Evolutionary conservation across 2,329 filamentous ascomycete species (phyloP), one percentile per base, ranked within the genome.

Genomic region (Cordyceps militaris): DNA sequence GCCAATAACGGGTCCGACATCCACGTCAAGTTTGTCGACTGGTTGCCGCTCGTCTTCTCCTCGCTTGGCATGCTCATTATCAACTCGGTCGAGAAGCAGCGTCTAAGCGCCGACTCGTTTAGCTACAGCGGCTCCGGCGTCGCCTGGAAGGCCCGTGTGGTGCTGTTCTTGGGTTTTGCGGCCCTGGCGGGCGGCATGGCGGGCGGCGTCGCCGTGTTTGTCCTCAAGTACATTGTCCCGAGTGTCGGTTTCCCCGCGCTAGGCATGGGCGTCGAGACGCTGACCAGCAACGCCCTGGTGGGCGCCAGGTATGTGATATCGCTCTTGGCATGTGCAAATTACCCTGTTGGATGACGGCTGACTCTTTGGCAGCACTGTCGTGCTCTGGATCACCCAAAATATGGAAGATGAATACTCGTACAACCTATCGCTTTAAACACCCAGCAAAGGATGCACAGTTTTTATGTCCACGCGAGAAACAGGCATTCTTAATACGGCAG

Each of bases 391-490:
- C 57, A 84, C 80, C 72, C 84, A 87, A 76, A 87, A 87, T 66
- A 86, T 87, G 81, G 84, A 87, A 74, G 84, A 87, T 66, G 84
- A 87, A 71, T 87, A 87, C 65, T 79, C 83, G 48, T 87, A 87
- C 71, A 87, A 86, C 69, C 71, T 87, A 63, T 78, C 83, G 60
- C 74, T 87, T 61, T 85, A 69, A 72, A 58, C 14, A 16, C 24
- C 23, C 2, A 42, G 1, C 30, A 32, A 6, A 32, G 30, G 30
- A 11, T 32, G 30, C 30, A 32, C n/a, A n/a, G n/a, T n/a, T n/a
- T n/a, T n/a, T n/a, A n/a, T n/a, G n/a, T n/a, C 24, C 44, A n/a
- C 13, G 7, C 34, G 24, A 24, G 44, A 30, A 40, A 14, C 10
- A 24, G 16, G 36, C n/a, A 42, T 21, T 30, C 23, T 24, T 36